Conservation (phyloP, 768 basidiomycete species). For the Lactifluus echinatus region DNA sequence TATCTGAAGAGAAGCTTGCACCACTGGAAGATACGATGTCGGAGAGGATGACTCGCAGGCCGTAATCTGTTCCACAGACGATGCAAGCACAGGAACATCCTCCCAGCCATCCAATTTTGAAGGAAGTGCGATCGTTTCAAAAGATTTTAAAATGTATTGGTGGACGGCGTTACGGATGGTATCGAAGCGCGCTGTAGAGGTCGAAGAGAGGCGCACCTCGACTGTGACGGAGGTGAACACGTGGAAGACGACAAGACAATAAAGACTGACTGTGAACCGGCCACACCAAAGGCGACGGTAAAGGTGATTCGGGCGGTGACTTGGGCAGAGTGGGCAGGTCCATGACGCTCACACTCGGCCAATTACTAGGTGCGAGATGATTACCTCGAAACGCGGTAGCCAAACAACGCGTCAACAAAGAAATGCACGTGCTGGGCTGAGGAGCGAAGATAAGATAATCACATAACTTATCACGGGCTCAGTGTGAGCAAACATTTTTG, state of each 20-base stretch:
- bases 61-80: slow-evolving; percentile 68
- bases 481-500: too few species aligned
- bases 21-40: slow-evolving; percentile 38
- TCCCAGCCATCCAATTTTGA: slow-evolving; percentile 75
- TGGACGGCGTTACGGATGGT: slow-evolving; percentile 59
- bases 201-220: slow-evolving; percentile 68
- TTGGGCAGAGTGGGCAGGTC: slow-evolving; percentile 7
- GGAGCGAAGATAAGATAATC: too few species aligned
- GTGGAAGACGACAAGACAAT: neutral
- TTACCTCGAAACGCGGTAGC: neutral
- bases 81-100: slow-evolving; percentile 55
- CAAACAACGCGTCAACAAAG: slow-evolving; percentile 47
- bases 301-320: slow-evolving; percentile 13
- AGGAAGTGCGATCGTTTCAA: slow-evolving; percentile 60
- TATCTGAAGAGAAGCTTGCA: slow-evolving; percentile 60
- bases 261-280: slow-evolving; percentile 50
- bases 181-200: slow-evolving; percentile 67
- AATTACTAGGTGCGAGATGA: neutral
- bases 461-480: too few species aligned
- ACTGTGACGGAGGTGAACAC: slow-evolving; percentile 36
- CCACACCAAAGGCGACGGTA: slow-evolving; percentile 35
- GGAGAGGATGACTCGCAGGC: slow-evolving; percentile 64
- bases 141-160: slow-evolving; percentile 45
- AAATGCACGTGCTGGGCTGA: slow-evolving; percentile 18
- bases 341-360: slow-evolving; percentile 10